These are phyloP conservation scores for Antitrichia curtipendula DNA, from an alignment of 225 moss, liverwort and hornwort genomes.

Conservation along the genomic window DNA sequence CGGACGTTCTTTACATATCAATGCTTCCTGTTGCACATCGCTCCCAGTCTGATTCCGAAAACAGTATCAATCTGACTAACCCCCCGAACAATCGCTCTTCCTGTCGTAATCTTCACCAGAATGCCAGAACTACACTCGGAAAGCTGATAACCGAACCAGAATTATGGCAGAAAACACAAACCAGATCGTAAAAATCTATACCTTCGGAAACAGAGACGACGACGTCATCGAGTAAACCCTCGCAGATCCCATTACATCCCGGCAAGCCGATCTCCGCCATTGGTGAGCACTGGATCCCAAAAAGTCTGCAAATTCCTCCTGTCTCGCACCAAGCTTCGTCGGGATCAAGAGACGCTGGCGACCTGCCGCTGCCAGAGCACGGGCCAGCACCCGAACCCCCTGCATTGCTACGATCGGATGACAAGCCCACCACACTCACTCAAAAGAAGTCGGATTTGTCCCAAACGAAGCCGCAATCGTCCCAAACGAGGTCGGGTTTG, in stretches of 20 bases:
- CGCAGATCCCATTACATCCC: background rate
- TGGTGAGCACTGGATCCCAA: background rate
- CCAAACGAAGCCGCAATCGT: background rate
- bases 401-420: slow-evolving; percentile 4
- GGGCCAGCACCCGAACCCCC: slow-evolving; percentile 39
- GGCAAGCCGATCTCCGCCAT: background rate
- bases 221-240: slow-evolving; percentile 11
- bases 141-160: background rate
- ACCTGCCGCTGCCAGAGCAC: slow-evolving; percentile 24
- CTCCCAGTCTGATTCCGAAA: background rate
- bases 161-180: background rate
- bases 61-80: background rate
- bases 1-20: background rate
- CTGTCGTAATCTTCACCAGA: background rate
- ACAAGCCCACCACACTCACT: background rate
- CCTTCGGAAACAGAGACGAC: slow-evolving; percentile 29
- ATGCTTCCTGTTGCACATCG: background rate
- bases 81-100: background rate
- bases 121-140: background rate
- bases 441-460: background rate
- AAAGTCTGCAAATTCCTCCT: background rate
- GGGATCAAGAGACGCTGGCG: slow-evolving; percentile 12
- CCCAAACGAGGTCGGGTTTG: background rate
- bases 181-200: background rate
- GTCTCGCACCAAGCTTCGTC: background rate